Evolutionary conservation across 106 monocot species (phyloP), one percentile per base, ranked within the genome.

Genomic region (Dendrobium chrysotoxum): DNA sequence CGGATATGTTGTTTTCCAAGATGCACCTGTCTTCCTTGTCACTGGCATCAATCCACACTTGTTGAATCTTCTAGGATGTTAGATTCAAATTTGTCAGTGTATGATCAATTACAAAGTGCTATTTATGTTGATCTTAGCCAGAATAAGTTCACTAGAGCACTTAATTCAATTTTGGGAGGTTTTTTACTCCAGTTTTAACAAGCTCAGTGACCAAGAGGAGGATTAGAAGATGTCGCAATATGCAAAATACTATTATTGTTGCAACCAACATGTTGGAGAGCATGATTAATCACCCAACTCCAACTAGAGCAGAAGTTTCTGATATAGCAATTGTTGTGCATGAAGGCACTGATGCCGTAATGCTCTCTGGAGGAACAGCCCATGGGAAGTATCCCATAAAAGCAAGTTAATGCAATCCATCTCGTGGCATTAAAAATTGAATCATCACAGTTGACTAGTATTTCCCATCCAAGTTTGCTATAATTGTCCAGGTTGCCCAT

Each of bases 211-310:
- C 57, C 74, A 96, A 93, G 92, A 88, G 75, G 96, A 97, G 41
- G 94, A 92, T 97, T 42, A 86, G 86, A 84, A 87, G 83, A 78
- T 97, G 96, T 50, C 88, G 90, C 26, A 92, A 89, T 79, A 94
- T 93, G 93, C 75, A 90, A 66, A 97, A 97, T 76, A 90, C 92
- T 53, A 94, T 94, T 10, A 97, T 97, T 65, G 96, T 97, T 18
- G 96, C 96, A 50, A 97, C 96, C 65, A 97, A 97, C 70, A 97
- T 97, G 96, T 76, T 97, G 67, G 96, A 97, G 53, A 97, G 96
- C 87, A 97, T 97, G 96, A 97, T 97, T 78, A 80, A 89, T 42
- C 96, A 97, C 83, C 96, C 96, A 66, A 94, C 96, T 79, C 96
- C 94, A 67, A 97, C 96, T 18, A 94, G 96, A 77, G 96, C 96